These are phyloP conservation scores for Mycena rosella DNA, from an alignment of 768 basidiomycete genomes.

Conservation along the genomic window DNA sequence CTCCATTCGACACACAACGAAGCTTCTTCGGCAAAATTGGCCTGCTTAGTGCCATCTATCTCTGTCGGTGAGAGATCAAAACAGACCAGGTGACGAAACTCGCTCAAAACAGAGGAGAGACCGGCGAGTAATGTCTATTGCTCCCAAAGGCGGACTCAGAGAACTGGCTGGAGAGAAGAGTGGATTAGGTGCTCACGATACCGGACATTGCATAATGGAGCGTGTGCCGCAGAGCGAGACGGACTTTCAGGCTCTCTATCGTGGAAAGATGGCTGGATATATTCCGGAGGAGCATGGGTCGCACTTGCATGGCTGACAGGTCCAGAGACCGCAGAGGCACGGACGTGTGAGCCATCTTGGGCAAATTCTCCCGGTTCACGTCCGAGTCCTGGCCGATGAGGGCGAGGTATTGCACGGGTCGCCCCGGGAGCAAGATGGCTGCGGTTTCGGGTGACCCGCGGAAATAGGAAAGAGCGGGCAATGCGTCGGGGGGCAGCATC, in stretches of 20 bases:
- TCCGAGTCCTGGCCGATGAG: slow-evolving; percentile 70
- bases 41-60: slow-evolving; percentile 58
- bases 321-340: slow-evolving; percentile 67
- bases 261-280: slow-evolving; percentile 64
- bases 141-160: slow-evolving; percentile 34
- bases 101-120: slow-evolving; percentile 67
- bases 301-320: slow-evolving; percentile 70
- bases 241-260: slow-evolving; percentile 65
- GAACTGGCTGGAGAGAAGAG: slow-evolving; percentile 11
- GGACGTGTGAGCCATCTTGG: slow-evolving; percentile 60
- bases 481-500: slow-evolving; percentile 54
- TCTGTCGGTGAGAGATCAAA: slow-evolving; percentile 75
- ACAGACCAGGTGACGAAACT: slow-evolving; percentile 60
- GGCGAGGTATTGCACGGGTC: slow-evolving; percentile 68
- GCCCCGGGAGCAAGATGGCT: slow-evolving; percentile 69
- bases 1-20: slow-evolving; percentile 67
- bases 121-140: slow-evolving; percentile 68
- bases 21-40: slow-evolving; percentile 62
- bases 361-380: slow-evolving; percentile 65
- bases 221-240: slow-evolving; percentile 73
- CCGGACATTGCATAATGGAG: slow-evolving; percentile 74
- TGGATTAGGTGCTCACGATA: slow-evolving; percentile 63
- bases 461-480: slow-evolving; percentile 66
- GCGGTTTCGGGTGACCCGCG: slow-evolving; percentile 72
- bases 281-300: slow-evolving; percentile 68